These are phyloP conservation scores for Blastobotrys buckinghamii DNA, from an alignment of 1,139 yeast genomes.

Conservation along the genomic window DNA sequence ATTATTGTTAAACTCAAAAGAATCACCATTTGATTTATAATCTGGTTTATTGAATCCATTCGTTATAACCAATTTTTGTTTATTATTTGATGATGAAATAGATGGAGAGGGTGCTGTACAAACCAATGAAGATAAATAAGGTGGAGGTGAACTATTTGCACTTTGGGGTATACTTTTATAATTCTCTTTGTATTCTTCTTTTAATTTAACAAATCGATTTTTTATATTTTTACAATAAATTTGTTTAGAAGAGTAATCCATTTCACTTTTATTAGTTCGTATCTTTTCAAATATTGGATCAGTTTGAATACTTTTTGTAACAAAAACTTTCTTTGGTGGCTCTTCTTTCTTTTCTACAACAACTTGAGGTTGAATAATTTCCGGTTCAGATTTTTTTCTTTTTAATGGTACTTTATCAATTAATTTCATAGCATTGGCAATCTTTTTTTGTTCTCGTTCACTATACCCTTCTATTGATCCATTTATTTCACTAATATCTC, in stretches of 20 bases:
- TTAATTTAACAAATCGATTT: slow-evolving; percentile 9
- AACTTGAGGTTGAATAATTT: not conserved
- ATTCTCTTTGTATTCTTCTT: slow-evolving; percentile 1
- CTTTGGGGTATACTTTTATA: not conserved
- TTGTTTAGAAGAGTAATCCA: not conserved
- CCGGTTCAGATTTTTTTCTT: not conserved
- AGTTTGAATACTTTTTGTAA: slow-evolving; percentile 4
- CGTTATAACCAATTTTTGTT: not conserved
- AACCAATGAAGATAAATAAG: too few species aligned
- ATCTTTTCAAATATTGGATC: slow-evolving; percentile 6
- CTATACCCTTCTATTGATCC: slow-evolving; percentile 19
- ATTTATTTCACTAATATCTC: not conserved
- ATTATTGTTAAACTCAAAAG: too few species aligned
- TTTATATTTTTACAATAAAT: not conserved
- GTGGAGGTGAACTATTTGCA: not conserved
- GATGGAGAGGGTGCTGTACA: not conserved
- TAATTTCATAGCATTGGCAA: slow-evolving; percentile 26
- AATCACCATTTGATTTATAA: too few species aligned
- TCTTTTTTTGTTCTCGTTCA: slow-evolving; percentile 27
- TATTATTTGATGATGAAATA: not conserved
- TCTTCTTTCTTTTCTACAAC: not conserved
- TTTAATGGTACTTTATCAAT: slow-evolving; percentile 20
- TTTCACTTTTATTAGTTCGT: not conserved
- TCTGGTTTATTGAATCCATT: too few species aligned
- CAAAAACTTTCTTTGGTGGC: not conserved